Evolutionary conservation across 306 rosid genomes (phyloP), one percentile per base, ranked within the genome.

Genomic region (Glycine latifolia): DNA sequence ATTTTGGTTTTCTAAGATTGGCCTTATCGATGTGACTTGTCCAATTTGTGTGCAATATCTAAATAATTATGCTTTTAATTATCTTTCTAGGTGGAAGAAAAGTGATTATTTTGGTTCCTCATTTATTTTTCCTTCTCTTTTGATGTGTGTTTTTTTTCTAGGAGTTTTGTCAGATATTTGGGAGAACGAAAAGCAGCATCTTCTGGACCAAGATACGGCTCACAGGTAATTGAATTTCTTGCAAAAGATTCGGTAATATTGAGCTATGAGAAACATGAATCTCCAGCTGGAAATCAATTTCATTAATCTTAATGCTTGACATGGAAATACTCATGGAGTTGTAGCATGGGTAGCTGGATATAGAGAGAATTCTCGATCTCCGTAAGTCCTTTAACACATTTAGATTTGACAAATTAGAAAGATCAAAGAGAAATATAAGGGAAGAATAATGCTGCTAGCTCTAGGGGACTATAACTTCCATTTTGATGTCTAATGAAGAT

Each of bases 101-200:
- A 75, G 67, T 70, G 77, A 20, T 14, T 59, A 35, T 65, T 52
- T 71, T 44, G 44, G 72, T 79, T 80, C 41, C 73, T 67, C 59
- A 75, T 16, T 81, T 41, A 31, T 15, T 61, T 60, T 15, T 41
- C 26, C 37, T 56, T 69, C 17, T 35, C 60, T 80, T 67, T 83
- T 37, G 49, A 56, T 56, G 47, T 65, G 76, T 79, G 13, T 65
- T 72, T 17, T 73, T 67, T 71, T 83, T 39, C 15, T 73, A 95
- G 99, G 99, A 88, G 91, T 83, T 95, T 95, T 85, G 60, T 95
- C 86, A 89, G 92, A 82, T 88, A 87, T 79, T 91, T 95, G 54
- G 94, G 97, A 72, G 99, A 92, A 78, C 93, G 83, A 81, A 92
- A 87, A 87, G 37, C 82, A 8, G 75, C 68, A 66, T 89, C 99